phyloP scores from a whole-genome alignment of 1,139 yeast species.

The Schizosaccharomyces versatilis region DNA sequence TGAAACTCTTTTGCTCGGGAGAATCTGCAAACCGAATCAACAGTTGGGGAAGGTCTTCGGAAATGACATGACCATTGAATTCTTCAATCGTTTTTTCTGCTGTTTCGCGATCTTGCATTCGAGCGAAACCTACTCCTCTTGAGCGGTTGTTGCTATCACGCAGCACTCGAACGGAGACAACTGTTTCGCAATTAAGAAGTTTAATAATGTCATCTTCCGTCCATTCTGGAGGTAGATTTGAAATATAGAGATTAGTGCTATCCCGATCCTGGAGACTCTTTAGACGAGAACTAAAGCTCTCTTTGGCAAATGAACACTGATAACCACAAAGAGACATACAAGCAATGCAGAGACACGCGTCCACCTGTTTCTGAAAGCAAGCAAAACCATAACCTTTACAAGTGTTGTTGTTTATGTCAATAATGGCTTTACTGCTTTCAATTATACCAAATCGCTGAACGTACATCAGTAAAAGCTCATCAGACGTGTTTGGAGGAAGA shows the following conservation, averaged over 20 bases:
- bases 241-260: constrained; percentile 15
- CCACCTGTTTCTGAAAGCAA: constrained; percentile 12
- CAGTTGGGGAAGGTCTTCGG: constrained; percentile 12
- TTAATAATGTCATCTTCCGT: constrained; percentile 13
- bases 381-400: constrained; percentile 16
- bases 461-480: constrained; percentile 12
- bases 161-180: constrained; percentile 14
- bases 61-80: constrained; percentile 12
- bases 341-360: constrained; percentile 13
- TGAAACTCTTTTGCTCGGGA: constrained; percentile 11
- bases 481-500: constrained; percentile 15
- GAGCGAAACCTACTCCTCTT: constrained; percentile 16
- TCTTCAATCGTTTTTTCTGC: constrained; percentile 13
- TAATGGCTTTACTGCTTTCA: constrained; percentile 15
- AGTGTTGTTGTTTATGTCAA: constrained; percentile 13
- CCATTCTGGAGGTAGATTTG: constrained; percentile 14
- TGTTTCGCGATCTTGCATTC: constrained; percentile 12
- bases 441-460: constrained; percentile 13
- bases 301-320: constrained; percentile 16
- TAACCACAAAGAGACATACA: constrained; percentile 14
- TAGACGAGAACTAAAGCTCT: constrained; percentile 15
- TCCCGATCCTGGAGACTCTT: constrained; percentile 14
- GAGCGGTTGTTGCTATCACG: constrained; percentile 13
- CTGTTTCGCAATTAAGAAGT: constrained; percentile 12
- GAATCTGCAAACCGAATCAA: constrained; percentile 16